phyloP scores from a whole-genome alignment of 1,139 yeast genomes.

The Kluyveromyces sp. region DNA sequence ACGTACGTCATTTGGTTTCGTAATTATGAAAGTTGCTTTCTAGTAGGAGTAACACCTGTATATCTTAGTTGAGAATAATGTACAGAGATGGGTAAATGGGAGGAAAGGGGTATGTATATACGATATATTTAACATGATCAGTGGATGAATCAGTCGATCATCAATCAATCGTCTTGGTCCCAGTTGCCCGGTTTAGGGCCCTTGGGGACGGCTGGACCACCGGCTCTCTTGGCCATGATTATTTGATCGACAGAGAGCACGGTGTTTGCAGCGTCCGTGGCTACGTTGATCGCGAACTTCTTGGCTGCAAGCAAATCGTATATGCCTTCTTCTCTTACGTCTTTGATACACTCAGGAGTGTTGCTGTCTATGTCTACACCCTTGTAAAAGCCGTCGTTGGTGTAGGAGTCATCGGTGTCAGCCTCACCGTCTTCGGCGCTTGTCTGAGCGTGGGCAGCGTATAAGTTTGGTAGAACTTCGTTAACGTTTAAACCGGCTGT shows the following conservation, averaged over 20 bases:
- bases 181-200: constrained; percentile 91
- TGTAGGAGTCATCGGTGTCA: constrained; percentile 6
- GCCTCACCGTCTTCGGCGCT: constrained; percentile 9
- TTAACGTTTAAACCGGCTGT: constrained; percentile 90
- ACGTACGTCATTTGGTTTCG: no score
- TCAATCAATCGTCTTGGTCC: constrained; percentile 79
- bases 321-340: constrained; percentile 61
- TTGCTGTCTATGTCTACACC: constrained; percentile 75
- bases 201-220: constrained; percentile 87
- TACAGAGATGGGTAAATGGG: background rate
- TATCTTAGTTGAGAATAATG: background rate
- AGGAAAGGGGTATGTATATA: background rate
- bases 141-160: no score
- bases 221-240: constrained; percentile 82
- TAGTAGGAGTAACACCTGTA: no score
- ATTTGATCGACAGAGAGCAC: constrained; percentile 79
- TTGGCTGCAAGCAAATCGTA: constrained; percentile 77
- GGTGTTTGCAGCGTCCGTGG: constrained; percentile 92
- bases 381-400: constrained; percentile 30
- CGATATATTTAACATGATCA: background rate
- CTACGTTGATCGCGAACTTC: constrained; percentile 81
- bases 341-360: constrained; percentile 58
- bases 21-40: no score
- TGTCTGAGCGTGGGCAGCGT: constrained; percentile 63
- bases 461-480: constrained; percentile 77